Base-by-base conservation (phyloP, 768 basidiomycete species). In the Baorangia bicolor region DNA sequence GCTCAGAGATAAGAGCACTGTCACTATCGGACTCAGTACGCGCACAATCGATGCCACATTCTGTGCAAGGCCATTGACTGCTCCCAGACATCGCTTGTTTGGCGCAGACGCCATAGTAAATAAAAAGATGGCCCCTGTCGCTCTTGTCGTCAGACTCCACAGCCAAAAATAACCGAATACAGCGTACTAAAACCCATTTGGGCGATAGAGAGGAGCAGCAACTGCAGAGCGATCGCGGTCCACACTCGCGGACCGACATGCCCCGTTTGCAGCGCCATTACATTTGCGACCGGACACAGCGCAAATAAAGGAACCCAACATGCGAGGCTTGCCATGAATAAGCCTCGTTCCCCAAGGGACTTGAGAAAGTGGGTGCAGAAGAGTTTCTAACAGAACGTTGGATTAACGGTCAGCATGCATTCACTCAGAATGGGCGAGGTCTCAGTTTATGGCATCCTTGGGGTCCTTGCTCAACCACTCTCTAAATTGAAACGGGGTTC, bases 71-170 rank as follows among this genome's bases (percentile, higher is more conserved):
- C 86, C 86, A 62, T 87, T 87, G 18, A 82, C 84, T 10, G 85
- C 80, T 34, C 86, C 86, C 10, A 87, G 74, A 7, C 82, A 80
- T 27, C 81, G 78, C 44, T 75, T 76, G 60, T 85, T 85, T 12
- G 86, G 86, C 1, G 86, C 73, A 20, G 86, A 75, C 25, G 80
- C 61, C 40, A 41, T 25, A 16, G 13, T 25, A 5, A 41, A 41
- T 9, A 41, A 41, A 27, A 43, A 43, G 16, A 43, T 43, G 9
- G 42, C 25, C 11, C 42, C 42, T 43, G 27, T 28, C 25, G 18
- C 25, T 0, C 42, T 43, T n/a, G 39, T 40, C 10, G 21, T 40
- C 13, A 43, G 42, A 43, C 42, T 25, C n/a, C 25, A 13, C 21
- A 23, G 40, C 13, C 14, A 21, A 23, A 40, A 40, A 40, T 14